phyloP scores from a whole-genome alignment of 306 rosid species.

The Oemleria cerasiformis region DNA sequence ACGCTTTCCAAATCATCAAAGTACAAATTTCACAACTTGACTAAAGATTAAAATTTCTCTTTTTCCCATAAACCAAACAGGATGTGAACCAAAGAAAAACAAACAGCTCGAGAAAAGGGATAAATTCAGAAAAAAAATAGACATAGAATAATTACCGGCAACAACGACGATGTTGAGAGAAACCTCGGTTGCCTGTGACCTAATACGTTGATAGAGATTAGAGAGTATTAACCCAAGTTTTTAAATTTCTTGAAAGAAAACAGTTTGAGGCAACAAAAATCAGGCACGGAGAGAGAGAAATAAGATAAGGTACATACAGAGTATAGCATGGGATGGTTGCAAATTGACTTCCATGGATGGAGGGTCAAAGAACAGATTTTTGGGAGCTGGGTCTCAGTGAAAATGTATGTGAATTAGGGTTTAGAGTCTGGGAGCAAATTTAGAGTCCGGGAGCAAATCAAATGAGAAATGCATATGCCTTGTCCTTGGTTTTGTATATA shows the following conservation, averaged over 20 bases:
- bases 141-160: constrained; percentile 1
- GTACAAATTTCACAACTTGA: not conserved
- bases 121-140: not conserved
- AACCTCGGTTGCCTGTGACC: constrained; percentile 6
- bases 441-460: not conserved
- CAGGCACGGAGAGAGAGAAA: not conserved
- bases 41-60: not conserved
- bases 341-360: constrained; percentile 16
- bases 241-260: not conserved
- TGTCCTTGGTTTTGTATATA: not conserved
- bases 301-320: not conserved
- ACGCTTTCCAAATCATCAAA: not conserved
- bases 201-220: not conserved
- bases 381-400: not conserved
- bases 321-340: not conserved
- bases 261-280: too few relatives aligned
- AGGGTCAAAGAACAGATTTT: not conserved
- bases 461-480: not conserved
- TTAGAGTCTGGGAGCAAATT: not conserved
- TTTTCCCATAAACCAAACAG: not conserved
- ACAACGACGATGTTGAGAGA: not conserved
- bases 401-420: not conserved
- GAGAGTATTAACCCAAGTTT: not conserved
- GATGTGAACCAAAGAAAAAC: not conserved
- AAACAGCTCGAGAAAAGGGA: not conserved